Evolutionary conservation across 306 rosid genomes (phyloP).

Genomic region (Notholithocarpus densiflorus): DNA sequence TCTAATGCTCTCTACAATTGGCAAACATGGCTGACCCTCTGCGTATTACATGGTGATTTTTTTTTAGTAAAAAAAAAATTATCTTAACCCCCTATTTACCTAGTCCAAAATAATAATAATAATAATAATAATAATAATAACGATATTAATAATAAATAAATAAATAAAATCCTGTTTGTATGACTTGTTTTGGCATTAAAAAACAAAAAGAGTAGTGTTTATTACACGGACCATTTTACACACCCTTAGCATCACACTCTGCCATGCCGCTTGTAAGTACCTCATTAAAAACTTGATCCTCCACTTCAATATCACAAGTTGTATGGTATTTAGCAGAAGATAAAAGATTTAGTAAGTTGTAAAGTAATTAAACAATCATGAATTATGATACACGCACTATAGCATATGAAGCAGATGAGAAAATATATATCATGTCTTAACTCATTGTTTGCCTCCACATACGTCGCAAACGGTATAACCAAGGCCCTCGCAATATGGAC

Average conservation of each 20-base stretch:
- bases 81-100: no score
- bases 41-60: no score
- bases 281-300: background rate
- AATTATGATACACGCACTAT: background rate
- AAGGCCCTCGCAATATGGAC: slow-evolving; percentile 87
- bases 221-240: no score
- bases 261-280: background rate
- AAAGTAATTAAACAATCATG: background rate
- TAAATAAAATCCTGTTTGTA: no score
- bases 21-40: no score
- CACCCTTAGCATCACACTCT: no score
- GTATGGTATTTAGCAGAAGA: background rate
- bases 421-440: slow-evolving; percentile 31
- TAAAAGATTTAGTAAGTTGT: background rate
- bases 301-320: background rate
- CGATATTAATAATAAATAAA: no score
- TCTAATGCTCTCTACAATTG: no score
- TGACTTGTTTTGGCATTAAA: background rate
- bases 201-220: background rate
- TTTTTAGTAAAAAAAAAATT: no score
- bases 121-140: no score
- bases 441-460: slow-evolving; percentile 52
- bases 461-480: slow-evolving; percentile 64
- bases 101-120: no score
- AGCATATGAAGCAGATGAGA: slow-evolving; percentile 14